phyloP scores from a whole-genome alignment of 768 basidiomycete genomes.

The Naganishia antarctica region DNA sequence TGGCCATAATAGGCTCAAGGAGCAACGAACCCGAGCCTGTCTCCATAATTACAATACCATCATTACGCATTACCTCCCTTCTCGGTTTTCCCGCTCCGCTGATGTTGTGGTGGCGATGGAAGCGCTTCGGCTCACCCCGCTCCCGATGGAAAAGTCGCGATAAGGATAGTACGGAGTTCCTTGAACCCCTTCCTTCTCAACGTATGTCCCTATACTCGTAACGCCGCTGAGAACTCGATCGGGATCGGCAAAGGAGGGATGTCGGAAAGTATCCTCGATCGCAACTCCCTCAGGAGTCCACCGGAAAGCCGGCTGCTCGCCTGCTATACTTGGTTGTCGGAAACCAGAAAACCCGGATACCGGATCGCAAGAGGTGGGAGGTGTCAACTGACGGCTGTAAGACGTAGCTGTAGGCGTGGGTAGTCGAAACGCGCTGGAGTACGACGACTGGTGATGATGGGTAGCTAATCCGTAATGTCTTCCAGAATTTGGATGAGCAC shows the following conservation, averaged over 20 bases:
- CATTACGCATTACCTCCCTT: neutral
- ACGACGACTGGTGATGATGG: neutral
- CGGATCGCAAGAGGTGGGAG: neutral
- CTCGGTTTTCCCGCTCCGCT: neutral
- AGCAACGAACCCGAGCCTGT: no score
- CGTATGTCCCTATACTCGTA: neutral
- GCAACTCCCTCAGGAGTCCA: neutral
- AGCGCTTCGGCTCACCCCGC: neutral
- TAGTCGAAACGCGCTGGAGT: neutral
- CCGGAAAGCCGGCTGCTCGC: neutral
- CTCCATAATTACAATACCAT: no score
- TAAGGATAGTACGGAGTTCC: neutral
- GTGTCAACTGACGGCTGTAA: neutral
- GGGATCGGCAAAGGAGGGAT: neutral
- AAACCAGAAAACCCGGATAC: neutral
- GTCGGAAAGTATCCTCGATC: neutral
- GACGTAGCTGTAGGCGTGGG: neutral
- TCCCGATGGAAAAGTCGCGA: conserved; percentile 3
- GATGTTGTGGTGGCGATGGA: neutral
- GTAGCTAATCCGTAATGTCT: neutral
- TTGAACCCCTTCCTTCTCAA: neutral
- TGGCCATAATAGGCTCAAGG: no score
- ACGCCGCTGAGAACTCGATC: neutral
- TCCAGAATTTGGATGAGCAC: neutral
- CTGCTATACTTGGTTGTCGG: conserved; percentile 5